A percentile compares a stretch with the other conserved stretches of the same genome.
These are phyloP conservation scores for Stemphylium beticola DNA, from an alignment of 2,329 filamentous ascomycete genomes.

Conservation along the genomic window DNA sequence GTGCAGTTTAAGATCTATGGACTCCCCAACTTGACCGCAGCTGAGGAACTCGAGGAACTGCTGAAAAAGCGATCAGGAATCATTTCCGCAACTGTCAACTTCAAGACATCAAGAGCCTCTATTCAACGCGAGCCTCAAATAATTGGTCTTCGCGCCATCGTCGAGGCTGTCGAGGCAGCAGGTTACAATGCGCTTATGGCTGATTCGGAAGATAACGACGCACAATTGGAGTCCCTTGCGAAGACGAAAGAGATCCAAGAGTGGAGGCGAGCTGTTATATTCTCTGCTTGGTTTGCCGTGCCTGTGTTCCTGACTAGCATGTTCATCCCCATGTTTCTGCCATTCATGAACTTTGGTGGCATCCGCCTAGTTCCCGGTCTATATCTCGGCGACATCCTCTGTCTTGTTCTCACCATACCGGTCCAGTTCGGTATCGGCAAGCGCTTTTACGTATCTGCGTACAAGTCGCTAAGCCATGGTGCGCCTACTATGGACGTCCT, in stretches of 20 bases:
- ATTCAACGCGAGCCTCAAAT: conserved; percentile 74
- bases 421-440: conserved; percentile 96
- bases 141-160: conserved; percentile 80
- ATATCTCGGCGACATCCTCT: conserved; percentile 86
- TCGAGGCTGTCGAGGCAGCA: conserved; percentile 79
- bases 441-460: conserved; percentile 93
- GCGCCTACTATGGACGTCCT: conserved; percentile 98
- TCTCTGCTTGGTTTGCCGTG: conserved; percentile 80
- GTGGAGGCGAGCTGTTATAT: conserved; percentile 82
- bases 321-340: conserved; percentile 86
- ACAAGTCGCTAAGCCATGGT: conserved; percentile 86
- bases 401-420: conserved; percentile 82
- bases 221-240: conserved; percentile 91
- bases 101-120: conserved; percentile 74
- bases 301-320: conserved; percentile 94
- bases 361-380: conserved; percentile 73
- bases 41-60: conserved; percentile 71
- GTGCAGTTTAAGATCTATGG: conserved; percentile 87
- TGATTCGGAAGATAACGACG: conserved; percentile 93
- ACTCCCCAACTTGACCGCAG: conserved; percentile 72
- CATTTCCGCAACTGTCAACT: conserved; percentile 73
- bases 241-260: conserved; percentile 97
- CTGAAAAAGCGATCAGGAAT: conserved; percentile 73
- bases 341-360: conserved; percentile 76
- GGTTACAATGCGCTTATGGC: conserved; percentile 90